Conservation (phyloP, 2,329 filamentous ascomycete genomes). For the Fusarium transvaalense region DNA sequence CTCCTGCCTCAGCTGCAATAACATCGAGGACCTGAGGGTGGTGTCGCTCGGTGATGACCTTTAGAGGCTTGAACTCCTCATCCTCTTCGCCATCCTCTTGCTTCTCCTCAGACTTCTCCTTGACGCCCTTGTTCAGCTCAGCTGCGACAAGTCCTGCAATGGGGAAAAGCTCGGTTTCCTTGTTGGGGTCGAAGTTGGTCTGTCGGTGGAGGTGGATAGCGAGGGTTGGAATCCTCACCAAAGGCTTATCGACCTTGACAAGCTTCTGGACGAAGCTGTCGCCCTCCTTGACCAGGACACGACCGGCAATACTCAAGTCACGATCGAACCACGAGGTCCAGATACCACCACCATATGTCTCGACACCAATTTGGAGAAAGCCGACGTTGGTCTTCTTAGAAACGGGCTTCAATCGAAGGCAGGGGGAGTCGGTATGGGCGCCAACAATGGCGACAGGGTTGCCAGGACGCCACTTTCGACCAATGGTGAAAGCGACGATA, state of each 20-base stretch:
- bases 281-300: constrained; percentile 82
- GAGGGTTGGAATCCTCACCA: constrained; percentile 91
- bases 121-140: constrained; percentile 83
- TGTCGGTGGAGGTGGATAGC: constrained; percentile 94
- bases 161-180: constrained; percentile 94
- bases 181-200: constrained; percentile 91
- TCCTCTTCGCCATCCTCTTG: constrained; percentile 52
- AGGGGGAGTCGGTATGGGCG: constrained; percentile 95
- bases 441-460: constrained; percentile 94
- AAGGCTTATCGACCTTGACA: constrained; percentile 89
- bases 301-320: constrained; percentile 89
- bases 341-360: constrained; percentile 95
- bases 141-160: constrained; percentile 89
- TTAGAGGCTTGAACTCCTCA: constrained; percentile 79
- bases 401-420: constrained; percentile 91
- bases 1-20: constrained; percentile 82
- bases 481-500: constrained; percentile 92
- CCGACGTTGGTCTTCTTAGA: constrained; percentile 89
- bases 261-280: constrained; percentile 84
- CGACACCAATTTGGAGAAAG: constrained; percentile 93
- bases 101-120: constrained; percentile 57
- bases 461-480: constrained; percentile 89
- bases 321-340: constrained; percentile 99
- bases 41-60: constrained; percentile 83
- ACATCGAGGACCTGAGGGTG: constrained; percentile 89